Evolutionary conservation across 148 eudicot genomes (phyloP).

Genomic region (Silene uniflora): DNA sequence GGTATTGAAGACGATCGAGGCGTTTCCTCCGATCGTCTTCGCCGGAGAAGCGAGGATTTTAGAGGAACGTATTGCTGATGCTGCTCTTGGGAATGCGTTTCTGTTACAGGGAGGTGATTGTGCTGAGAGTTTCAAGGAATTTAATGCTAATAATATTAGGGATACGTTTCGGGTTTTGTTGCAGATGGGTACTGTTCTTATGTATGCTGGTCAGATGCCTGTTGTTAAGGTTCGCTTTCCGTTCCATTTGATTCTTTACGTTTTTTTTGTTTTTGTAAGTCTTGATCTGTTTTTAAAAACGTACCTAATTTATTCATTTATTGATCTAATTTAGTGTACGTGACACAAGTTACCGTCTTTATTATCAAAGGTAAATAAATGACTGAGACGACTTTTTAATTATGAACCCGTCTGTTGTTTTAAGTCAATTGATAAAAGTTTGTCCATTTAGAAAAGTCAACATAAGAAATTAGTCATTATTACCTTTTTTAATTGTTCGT

Average conservation of each 20-base stretch:
- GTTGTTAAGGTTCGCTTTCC: constrained; percentile 44
- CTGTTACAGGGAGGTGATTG: constrained; percentile 62
- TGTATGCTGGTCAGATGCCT: constrained; percentile 68
- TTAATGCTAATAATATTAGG: constrained; percentile 45
- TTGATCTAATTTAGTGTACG: too few relatives aligned
- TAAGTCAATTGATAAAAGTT: too few relatives aligned
- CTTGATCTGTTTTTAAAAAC: too few relatives aligned
- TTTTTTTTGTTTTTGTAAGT: neutral
- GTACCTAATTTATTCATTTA: too few relatives aligned
- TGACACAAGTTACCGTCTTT: too few relatives aligned
- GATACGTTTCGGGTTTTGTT: constrained; percentile 57
- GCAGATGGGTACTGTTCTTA: constrained; percentile 63
- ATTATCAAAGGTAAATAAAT: too few relatives aligned
- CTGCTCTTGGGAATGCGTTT: constrained; percentile 61
- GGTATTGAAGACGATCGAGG: constrained; percentile 42
- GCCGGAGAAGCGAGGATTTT: constrained; percentile 61
- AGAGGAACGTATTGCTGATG: constrained; percentile 38
- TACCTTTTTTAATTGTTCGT: neutral
- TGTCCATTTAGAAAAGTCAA: too few relatives aligned
- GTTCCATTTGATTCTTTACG: neutral
- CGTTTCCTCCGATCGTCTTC: constrained; percentile 50
- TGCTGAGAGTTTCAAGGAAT: constrained; percentile 57
- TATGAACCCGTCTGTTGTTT: too few relatives aligned
- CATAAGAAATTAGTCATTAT: too few relatives aligned
- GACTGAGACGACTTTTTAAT: too few relatives aligned